phyloP scores from a whole-genome alignment of 192 early-diverging fungal genomes.

The Glomus cerebriforme region DNA sequence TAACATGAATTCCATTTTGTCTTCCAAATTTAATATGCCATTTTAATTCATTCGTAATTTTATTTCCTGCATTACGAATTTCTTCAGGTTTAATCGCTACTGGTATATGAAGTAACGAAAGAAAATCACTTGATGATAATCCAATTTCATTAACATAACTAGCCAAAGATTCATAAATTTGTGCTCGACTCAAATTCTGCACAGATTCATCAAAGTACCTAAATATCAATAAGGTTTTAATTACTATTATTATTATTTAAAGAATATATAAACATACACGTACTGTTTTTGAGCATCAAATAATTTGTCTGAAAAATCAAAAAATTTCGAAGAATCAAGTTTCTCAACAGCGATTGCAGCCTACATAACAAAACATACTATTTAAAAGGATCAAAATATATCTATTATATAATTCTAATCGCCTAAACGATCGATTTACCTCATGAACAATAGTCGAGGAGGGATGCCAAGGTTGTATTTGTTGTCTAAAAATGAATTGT shows the following conservation, averaged over 20 bases:
- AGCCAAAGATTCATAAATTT: conserved; percentile 57
- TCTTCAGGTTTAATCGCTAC: conserved; percentile 39
- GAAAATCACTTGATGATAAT: conserved; percentile 48
- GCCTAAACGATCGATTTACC: conserved; percentile 32
- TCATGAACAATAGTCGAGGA: conserved; percentile 73
- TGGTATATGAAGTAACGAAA: conserved; percentile 48
- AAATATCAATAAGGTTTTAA: neutral
- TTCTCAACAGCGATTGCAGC: conserved; percentile 71
- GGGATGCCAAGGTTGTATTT: conserved; percentile 88
- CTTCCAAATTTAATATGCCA: conserved; percentile 65
- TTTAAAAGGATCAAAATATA: conserved; percentile 6
- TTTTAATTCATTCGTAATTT: conserved; percentile 70
- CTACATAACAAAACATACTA: conserved; percentile 9
- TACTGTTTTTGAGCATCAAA: conserved; percentile 64
- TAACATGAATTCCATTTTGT: conserved; percentile 75
- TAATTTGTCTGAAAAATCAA: conserved; percentile 51
- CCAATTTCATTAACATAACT: conserved; percentile 48
- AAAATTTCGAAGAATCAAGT: conserved; percentile 57
- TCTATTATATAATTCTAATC: neutral
- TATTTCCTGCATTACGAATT: conserved; percentile 66
- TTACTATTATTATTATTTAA: neutral
- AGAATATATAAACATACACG: neutral
- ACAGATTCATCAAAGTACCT: conserved; percentile 68
- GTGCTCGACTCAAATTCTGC: conserved; percentile 54
- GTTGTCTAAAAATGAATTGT: conserved; percentile 75